phyloP scores from a whole-genome alignment of 441 rosid species.

The Aleurites moluccanus region DNA sequence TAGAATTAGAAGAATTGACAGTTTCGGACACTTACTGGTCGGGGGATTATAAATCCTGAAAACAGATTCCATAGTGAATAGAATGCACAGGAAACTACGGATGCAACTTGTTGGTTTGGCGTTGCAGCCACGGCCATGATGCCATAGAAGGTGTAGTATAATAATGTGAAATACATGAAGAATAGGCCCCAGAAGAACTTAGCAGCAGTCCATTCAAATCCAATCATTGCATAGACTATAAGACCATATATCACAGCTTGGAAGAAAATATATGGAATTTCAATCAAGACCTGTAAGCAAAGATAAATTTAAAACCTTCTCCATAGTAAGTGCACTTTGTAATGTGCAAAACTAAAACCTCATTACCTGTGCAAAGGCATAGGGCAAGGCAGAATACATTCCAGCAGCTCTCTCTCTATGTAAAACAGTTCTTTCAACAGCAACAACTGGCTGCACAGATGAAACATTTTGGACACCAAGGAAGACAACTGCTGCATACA shows the following conservation, averaged over 20 bases:
- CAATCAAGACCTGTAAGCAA: slow-evolving; percentile 51
- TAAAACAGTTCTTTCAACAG: slow-evolving; percentile 61
- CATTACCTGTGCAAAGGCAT: slow-evolving; percentile 49
- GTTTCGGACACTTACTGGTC: slow-evolving; percentile 39
- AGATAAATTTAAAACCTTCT: background rate
- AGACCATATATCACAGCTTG: slow-evolving; percentile 56
- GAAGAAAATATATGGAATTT: slow-evolving; percentile 55
- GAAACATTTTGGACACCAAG: slow-evolving; percentile 61
- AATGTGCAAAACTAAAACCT: background rate
- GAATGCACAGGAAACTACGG: slow-evolving; percentile 49
- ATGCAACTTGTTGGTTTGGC: slow-evolving; percentile 59
- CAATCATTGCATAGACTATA: slow-evolving; percentile 71
- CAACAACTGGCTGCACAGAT: slow-evolving; percentile 60
- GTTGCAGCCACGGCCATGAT: slow-evolving; percentile 71
- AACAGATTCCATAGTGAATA: slow-evolving; percentile 64
- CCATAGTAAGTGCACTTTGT: background rate
- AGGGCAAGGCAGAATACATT: slow-evolving; percentile 68
- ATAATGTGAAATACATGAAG: slow-evolving; percentile 53
- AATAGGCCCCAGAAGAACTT: slow-evolving; percentile 67
- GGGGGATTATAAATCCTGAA: slow-evolving; percentile 63
- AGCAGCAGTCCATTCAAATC: slow-evolving; percentile 54
- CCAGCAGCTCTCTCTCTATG: slow-evolving; percentile 78
- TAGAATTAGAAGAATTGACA: background rate
- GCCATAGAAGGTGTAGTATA: slow-evolving; percentile 76
- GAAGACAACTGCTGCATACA: slow-evolving; percentile 62